Base-by-base conservation (phyloP, 768 basidiomycete genomes). In the Galerina sulciceps region DNA sequence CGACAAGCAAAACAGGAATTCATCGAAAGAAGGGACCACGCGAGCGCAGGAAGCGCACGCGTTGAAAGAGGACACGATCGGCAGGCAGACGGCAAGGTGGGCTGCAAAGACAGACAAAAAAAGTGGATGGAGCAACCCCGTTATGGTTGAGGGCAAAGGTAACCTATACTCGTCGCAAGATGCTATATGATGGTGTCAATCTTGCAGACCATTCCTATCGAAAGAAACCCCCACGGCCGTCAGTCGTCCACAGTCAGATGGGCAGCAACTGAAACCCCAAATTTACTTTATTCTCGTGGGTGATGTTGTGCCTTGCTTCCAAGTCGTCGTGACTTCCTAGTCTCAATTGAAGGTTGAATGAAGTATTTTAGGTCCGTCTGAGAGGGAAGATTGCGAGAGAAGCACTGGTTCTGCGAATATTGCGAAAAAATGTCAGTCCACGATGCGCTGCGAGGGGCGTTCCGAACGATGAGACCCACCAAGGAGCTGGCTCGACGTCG, bases 201-300 rank as follows among this genome's bases (percentile, higher is more conserved):
- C 42, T 53, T 53, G 51, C 18, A 14, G n/a, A 53, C 37, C 51
- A 53, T 53, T n/a, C 51, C 51, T 41, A 53, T n/a, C 41, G 18
- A 41, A 26, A 23, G 9, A 53, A 23, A 26, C 17, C 51, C 51
- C 51, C 51, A 53, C 51, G 51, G 23, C 40, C 40, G 51, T 53
- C 51, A 41, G 51, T 41, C 20, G 23, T 53, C 23, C 38, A 23
- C 38, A 40, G 35, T 22, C 37, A 53, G 38, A 17, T 23, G 51
- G 40, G 31, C 48, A 50, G 20, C 22, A 41, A 23, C 51, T 41
- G 23, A 41, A 14, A n/a, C 23, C 38, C 38, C 37, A 41, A 52
- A 42, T 40, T 53, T 53, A 42, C 51, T 53, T 41, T 22, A 41
- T 37, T 53, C 18, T 53, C 37, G 26, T 53, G 14, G 37, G 26